Base-by-base conservation (phyloP, 208 protist species). In the Wallacemonas sp. region DNA sequence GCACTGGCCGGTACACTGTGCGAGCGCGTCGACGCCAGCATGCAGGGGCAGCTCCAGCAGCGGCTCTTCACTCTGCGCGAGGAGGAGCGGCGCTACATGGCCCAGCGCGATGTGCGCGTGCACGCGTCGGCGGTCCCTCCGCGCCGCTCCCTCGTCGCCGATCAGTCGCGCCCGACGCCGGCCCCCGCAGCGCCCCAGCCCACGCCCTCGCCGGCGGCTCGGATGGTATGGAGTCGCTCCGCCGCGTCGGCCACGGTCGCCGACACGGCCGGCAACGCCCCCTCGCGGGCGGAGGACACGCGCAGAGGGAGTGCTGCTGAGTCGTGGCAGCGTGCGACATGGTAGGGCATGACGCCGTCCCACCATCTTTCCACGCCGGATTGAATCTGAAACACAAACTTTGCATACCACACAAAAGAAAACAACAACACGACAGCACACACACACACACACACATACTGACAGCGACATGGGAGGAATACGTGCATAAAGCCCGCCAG, bases 1-100 rank as follows among this genome's bases (percentile, higher is more conserved):
- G 52, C 52, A 3, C 20, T 59, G 31, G 52, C 52, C 5, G 5
- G 26, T 12, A 41, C 52, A 18, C 26, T 59, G 10, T 25, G 7
- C 14, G 52, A 59, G 20, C 25, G 52, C 4, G 31, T 39, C 10
- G 52, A 59, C 20, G n/a, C 4, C 10, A 26, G 7, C 8, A 8
- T 33, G 31, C 52, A 59, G 32, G n/a, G 18, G 3, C 52, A 59
- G 31, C 26, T 59, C 18, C 31, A 59, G 22, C 32, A 10, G 20
- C 52, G 52, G 29, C n/a, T 59, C 52, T 36, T 59, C 52, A 39
- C 52, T 29, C 32, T 59, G 25, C 3, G 31, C 14, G 52, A 59
- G 22, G 52, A 59, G 52, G 52, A 59, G 32, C 52, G 52, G 4
- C 31, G 52, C 0, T 59, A 44, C 20, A 11, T n/a, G 14, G 12